Percentiles rank a stretch among this genome's conserved stretches.
phyloP scores from a whole-genome alignment of 345 rosid species.

The Bruguiera sexangula region DNA sequence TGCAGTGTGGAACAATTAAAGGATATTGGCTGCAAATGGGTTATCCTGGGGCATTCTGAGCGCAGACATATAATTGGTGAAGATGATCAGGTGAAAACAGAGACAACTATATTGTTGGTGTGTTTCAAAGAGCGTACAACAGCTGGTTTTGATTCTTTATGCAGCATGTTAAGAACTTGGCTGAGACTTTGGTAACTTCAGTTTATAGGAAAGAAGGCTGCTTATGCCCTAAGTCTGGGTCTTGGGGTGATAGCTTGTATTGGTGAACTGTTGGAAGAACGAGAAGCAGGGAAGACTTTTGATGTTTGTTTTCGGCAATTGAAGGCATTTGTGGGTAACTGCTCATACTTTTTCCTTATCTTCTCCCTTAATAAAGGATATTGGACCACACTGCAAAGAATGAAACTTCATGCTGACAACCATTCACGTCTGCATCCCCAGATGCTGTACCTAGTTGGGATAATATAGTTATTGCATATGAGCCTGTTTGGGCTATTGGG shows the following conservation, averaged over 20 bases:
- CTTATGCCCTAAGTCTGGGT: slow-evolving; percentile 77
- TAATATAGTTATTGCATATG: slow-evolving; percentile 81
- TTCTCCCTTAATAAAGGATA: not conserved
- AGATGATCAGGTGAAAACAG: slow-evolving; percentile 64
- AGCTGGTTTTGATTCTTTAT: not conserved
- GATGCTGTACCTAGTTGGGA: slow-evolving; percentile 95
- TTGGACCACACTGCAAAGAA: slow-evolving; percentile 4
- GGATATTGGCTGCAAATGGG: slow-evolving; percentile 96
- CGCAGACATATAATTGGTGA: slow-evolving; percentile 93
- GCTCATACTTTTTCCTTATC: slow-evolving; percentile 1
- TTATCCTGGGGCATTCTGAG: slow-evolving; percentile 94
- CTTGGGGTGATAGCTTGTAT: slow-evolving; percentile 93
- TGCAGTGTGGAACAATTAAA: slow-evolving; percentile 87
- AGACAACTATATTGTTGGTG: no score
- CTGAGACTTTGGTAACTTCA: slow-evolving; percentile 30
- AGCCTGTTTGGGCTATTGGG: slow-evolving; percentile 99
- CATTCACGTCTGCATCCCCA: slow-evolving; percentile 22
- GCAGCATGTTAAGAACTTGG: not conserved
- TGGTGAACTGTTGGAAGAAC: slow-evolving; percentile 78
- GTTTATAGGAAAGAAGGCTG: slow-evolving; percentile 99
- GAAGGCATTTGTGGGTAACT: slow-evolving; percentile 78
- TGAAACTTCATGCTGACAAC: not conserved
- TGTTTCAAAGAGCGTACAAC: no score
- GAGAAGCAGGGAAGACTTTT: slow-evolving; percentile 94
- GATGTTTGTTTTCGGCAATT: slow-evolving; percentile 87